Percentiles rank a stretch among this genome's conserved stretches.
Evolutionary conservation across 306 rosid genomes (phyloP).

Genomic region (Albizia julibrissin): DNA sequence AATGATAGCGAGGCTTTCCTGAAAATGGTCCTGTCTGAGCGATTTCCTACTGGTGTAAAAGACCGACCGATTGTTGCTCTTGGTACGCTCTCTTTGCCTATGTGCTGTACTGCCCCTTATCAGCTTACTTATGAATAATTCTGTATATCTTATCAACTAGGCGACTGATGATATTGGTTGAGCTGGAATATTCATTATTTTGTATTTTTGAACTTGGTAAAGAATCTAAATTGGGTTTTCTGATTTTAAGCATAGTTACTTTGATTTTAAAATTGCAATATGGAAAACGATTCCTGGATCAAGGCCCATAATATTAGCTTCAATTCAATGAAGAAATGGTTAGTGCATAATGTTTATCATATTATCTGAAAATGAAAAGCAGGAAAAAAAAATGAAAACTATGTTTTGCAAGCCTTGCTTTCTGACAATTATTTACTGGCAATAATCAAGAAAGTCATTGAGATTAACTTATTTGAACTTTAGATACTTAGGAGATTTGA

Average conservation of each 20-base stretch:
- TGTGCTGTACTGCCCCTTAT: background rate
- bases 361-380: background rate
- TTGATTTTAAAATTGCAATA: background rate
- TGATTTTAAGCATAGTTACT: background rate
- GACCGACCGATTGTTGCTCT: conserved; percentile 73
- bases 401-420: background rate
- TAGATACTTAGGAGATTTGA: background rate
- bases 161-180: conserved; percentile 7
- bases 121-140: background rate
- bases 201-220: background rate
- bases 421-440: background rate
- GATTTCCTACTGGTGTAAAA: conserved; percentile 44
- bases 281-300: background rate
- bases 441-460: background rate
- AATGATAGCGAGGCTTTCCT: conserved; percentile 78
- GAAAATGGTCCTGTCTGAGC: conserved; percentile 59
- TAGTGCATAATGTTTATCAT: background rate
- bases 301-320: background rate
- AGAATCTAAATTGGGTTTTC: background rate
- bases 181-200: background rate
- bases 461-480: background rate
- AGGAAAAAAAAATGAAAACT: background rate
- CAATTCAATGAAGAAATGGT: background rate
- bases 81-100: conserved; percentile 44
- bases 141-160: background rate